Percentiles rank a stretch among this genome's conserved stretches.
These are phyloP conservation scores for Fusarium metavorans DNA, from an alignment of 2,329 filamentous ascomycete genomes.

Conservation along the genomic window DNA sequence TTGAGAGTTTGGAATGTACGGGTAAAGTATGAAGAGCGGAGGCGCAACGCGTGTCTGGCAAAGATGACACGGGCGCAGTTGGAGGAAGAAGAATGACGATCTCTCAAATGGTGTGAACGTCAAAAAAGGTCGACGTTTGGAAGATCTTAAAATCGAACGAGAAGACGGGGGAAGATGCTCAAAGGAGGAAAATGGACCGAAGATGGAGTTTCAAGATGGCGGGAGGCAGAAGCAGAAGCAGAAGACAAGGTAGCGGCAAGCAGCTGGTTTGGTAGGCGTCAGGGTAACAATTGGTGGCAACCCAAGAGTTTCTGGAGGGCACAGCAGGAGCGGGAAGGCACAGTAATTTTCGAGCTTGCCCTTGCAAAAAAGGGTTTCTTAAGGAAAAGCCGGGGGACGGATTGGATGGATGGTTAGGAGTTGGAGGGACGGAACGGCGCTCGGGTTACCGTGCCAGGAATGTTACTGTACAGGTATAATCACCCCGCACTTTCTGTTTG, in stretches of 20 bases:
- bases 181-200: slow-evolving; percentile 32
- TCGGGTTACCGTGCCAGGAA: slow-evolving; percentile 41
- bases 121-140: slow-evolving; percentile 29
- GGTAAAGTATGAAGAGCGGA: slow-evolving; percentile 19
- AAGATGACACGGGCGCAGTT: slow-evolving; percentile 32
- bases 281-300: slow-evolving; percentile 38
- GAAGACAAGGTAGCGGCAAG: slow-evolving; percentile 30
- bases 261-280: slow-evolving; percentile 42
- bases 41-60: slow-evolving; percentile 32
- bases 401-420: slow-evolving; percentile 38
- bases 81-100: slow-evolving; percentile 22
- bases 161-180: slow-evolving; percentile 31
- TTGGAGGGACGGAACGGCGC: slow-evolving; percentile 47
- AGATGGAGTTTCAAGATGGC: slow-evolving; percentile 15
- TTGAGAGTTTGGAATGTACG: slow-evolving; percentile 42
- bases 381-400: slow-evolving; percentile 32
- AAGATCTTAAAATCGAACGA: slow-evolving; percentile 23
- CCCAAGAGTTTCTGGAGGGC: slow-evolving; percentile 33
- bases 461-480: slow-evolving; percentile 26
- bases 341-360: slow-evolving; percentile 37
- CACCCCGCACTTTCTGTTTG: slow-evolving; percentile 44
- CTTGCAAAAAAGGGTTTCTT: slow-evolving; percentile 28
- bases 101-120: slow-evolving; percentile 32
- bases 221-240: slow-evolving; percentile 30
- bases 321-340: slow-evolving; percentile 42